Percentiles rank a stretch among this genome's conserved stretches.
phyloP scores from a whole-genome alignment of 345 rosid genomes.

The Aquilaria sinensis region DNA sequence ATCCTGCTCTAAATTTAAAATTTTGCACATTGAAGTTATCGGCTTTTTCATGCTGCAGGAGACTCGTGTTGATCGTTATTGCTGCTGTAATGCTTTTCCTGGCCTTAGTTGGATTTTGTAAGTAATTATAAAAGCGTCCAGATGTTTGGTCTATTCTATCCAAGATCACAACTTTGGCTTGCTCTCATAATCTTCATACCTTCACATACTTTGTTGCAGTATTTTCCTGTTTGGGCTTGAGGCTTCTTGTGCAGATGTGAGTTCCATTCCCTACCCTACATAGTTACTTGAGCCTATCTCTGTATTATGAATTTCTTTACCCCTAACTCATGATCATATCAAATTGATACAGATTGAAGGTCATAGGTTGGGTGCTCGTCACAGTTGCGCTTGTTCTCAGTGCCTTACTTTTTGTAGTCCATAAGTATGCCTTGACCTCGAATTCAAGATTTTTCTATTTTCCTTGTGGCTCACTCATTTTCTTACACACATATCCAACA shows the following conservation, averaged over 20 bases:
- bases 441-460: not conserved
- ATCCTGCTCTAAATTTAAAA: not conserved
- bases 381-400: conserved; percentile 74
- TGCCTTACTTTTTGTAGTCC: conserved; percentile 69
- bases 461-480: not conserved
- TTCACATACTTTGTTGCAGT: conserved; percentile 32
- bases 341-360: conserved; percentile 47
- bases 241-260: conserved; percentile 59
- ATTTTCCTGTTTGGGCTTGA: conserved; percentile 65
- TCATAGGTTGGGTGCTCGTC: conserved; percentile 81
- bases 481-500: not conserved
- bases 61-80: conserved; percentile 42
- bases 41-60: conserved; percentile 35
- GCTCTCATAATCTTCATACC: not conserved
- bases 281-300: not conserved
- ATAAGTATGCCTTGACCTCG: conserved; percentile 49
- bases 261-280: conserved; percentile 7
- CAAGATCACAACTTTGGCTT: not conserved
- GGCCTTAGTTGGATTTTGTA: conserved; percentile 72
- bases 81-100: conserved; percentile 67
- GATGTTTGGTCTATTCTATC: not conserved
- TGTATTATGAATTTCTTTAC: not conserved
- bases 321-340: not conserved
- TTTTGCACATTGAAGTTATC: not conserved
- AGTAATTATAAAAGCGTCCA: conserved; percentile 11